Evolutionary conservation across 805 yeast genomes (phyloP), one percentile per base, ranked within the genome.

Genomic region (Candida germanica): DNA sequence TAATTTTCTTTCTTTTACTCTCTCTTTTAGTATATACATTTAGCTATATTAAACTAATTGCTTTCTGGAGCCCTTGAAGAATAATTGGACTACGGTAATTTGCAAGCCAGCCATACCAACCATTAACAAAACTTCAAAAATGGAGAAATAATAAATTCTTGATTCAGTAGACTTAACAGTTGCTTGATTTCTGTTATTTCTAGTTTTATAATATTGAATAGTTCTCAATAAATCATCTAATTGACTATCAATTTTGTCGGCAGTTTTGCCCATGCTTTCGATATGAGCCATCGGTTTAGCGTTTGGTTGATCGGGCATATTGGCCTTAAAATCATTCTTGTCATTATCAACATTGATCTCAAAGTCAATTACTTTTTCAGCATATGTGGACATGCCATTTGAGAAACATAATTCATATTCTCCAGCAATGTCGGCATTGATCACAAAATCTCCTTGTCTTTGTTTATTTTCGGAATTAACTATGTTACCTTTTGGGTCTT

Each of bases 121-220:
- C 75, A 83, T 83, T 49, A 83, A 68, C 27, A 77, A 56, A 46
- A 86, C 83, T 56, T 83, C 88, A 40, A 78, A 61, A 36, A 85
- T 63, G 30, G 89, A 79, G 53, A 85, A 76, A 75, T 82, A 86
- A 55, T 83, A 81, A 41, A 87, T 74, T 56, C 95, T 79, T 13
- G 80, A 66, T 53, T 82, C 86, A 21, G 95, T 87, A 33, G 87
- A 77, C 59, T 72, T 71, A 44, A 87, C 96, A 28, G 96, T 87
- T 33, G 83, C 77, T 76, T 87, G 93, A 66, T 91, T 91, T 66
- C 98, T 77, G 65, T 79, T 79, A 62, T 86, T 91, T 68, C 98
- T 82, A 9, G 94, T 80, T 63, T 80, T 84, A 71, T 89, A 88
- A 62, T 89, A 84, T 50, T 82, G 85, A 56, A 91, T 65, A 25